Conservation (phyloP, 1,284 basidiomycete species). For the Pisolithus thermaeus region DNA sequence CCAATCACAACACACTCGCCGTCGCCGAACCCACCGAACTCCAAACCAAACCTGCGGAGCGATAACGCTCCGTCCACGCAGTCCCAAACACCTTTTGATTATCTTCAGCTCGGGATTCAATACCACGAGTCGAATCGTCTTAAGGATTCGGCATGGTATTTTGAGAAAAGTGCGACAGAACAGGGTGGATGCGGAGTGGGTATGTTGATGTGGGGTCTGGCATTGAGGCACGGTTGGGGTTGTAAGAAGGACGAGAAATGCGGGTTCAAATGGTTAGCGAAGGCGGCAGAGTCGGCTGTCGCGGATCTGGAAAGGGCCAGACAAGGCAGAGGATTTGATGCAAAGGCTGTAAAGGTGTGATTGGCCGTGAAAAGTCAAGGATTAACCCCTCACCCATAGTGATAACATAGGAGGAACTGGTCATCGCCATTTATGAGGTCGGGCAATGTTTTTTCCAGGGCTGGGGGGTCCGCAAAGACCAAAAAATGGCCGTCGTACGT, state of each 20-base stretch:
- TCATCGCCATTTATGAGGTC: constrained; percentile 87
- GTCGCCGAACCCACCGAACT: constrained; percentile 13
- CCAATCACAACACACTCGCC: constrained; percentile 34
- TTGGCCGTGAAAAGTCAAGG: background rate
- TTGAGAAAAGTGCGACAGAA: constrained; percentile 74
- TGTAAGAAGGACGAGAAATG: constrained; percentile 68
- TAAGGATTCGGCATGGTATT: constrained; percentile 66
- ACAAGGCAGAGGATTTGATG: constrained; percentile 25
- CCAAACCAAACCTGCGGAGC: constrained; percentile 12
- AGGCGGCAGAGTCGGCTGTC: constrained; percentile 77
- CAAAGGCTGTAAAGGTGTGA: constrained; percentile 39
- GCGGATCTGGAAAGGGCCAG: constrained; percentile 66
- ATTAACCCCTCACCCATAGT: background rate
- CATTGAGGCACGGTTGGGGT: constrained; percentile 89
- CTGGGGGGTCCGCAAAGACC: constrained; percentile 84
- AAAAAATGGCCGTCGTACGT: constrained; percentile 78
- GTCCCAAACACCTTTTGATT: constrained; percentile 50
- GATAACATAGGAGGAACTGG: constrained; percentile 59
- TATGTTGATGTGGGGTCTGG: constrained; percentile 89
- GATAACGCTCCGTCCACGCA: constrained; percentile 15
- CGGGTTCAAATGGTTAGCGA: constrained; percentile 80
- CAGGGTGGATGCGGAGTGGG: constrained; percentile 81
- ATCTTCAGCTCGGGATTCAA: constrained; percentile 71
- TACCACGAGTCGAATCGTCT: constrained; percentile 79
- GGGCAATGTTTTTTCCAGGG: constrained; percentile 90